Conservation (phyloP, 148 eudicot genomes). For the Vaccinium myrtillus region DNA sequence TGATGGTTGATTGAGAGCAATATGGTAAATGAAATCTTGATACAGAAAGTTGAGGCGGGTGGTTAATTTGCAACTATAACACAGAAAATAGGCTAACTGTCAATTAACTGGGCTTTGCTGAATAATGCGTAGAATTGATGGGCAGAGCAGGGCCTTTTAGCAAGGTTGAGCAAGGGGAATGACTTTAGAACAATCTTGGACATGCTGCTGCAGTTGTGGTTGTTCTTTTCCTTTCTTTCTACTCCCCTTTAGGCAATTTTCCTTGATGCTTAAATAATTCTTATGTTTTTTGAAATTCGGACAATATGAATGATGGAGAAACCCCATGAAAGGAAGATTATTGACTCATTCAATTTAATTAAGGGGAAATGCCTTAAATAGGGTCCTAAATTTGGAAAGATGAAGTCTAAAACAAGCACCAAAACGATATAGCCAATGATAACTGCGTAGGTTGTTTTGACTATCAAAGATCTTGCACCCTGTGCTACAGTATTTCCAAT, state of each 20-base stretch:
- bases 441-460: neutral
- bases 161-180: slow-evolving; percentile 3
- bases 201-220: neutral
- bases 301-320: neutral
- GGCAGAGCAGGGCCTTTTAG: neutral
- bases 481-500: neutral
- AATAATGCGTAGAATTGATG: neutral
- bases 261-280: neutral
- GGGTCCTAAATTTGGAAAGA: neutral
- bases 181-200: neutral
- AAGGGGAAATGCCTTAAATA: neutral
- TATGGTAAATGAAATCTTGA: neutral
- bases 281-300: neutral
- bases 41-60: slow-evolving; percentile 1
- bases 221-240: neutral
- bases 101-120: slow-evolving; percentile 8
- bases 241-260: neutral
- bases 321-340: neutral
- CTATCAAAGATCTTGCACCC: neutral
- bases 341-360: neutral
- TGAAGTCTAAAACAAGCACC: neutral
- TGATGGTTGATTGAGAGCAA: slow-evolving; percentile 5
- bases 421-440: neutral
- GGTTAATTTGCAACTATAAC: neutral
- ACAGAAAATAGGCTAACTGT: neutral